These are phyloP conservation scores for Phytophthora fragariaefolia DNA, from an alignment of 352 stramenopile genomes.

Conservation along the genomic window DNA sequence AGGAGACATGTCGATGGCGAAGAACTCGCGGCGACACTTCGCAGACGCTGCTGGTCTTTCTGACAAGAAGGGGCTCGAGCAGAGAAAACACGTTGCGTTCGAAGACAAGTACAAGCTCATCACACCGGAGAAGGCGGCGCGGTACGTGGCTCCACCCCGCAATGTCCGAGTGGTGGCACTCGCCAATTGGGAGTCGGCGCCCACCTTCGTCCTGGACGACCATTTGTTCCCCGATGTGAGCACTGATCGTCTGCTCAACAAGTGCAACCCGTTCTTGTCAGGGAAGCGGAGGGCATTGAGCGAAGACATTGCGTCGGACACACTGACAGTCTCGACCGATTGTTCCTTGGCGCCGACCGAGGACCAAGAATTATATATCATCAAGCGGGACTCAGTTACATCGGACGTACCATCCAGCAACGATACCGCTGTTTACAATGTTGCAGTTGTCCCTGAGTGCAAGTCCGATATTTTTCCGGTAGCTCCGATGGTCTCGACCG, in stretches of 20 bases:
- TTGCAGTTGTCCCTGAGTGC: too few relatives aligned
- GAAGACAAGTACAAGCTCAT: slow-evolving; percentile 41
- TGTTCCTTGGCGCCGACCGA: slow-evolving; percentile 24
- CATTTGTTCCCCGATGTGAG: slow-evolving; percentile 24
- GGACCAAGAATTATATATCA: slow-evolving; percentile 13
- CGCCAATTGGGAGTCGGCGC: slow-evolving; percentile 36
- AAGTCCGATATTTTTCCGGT: too few relatives aligned
- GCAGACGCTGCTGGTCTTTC: slow-evolving; percentile 7
- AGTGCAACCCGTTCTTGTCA: slow-evolving; percentile 44
- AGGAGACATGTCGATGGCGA: slow-evolving; percentile 31
- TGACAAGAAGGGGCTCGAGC: neutral
- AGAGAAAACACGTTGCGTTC: slow-evolving; percentile 34
- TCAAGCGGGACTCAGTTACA: too few relatives aligned
- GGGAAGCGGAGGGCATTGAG: slow-evolving; percentile 30
- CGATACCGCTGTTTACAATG: too few relatives aligned
- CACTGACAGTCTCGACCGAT: slow-evolving; percentile 34
- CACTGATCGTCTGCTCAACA: slow-evolving; percentile 36
- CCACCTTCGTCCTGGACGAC: slow-evolving; percentile 33
- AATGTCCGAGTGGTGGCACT: slow-evolving; percentile 30
- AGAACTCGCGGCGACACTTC: slow-evolving; percentile 28
- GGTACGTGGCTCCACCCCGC: slow-evolving; percentile 16
- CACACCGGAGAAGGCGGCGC: slow-evolving; percentile 10
- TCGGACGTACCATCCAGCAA: too few relatives aligned
- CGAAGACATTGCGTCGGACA: slow-evolving; percentile 33
- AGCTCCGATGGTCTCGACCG: too few relatives aligned